Base-by-base conservation (phyloP, 1,284 basidiomycete genomes). In the Melampsora abietis-canadensis region DNA sequence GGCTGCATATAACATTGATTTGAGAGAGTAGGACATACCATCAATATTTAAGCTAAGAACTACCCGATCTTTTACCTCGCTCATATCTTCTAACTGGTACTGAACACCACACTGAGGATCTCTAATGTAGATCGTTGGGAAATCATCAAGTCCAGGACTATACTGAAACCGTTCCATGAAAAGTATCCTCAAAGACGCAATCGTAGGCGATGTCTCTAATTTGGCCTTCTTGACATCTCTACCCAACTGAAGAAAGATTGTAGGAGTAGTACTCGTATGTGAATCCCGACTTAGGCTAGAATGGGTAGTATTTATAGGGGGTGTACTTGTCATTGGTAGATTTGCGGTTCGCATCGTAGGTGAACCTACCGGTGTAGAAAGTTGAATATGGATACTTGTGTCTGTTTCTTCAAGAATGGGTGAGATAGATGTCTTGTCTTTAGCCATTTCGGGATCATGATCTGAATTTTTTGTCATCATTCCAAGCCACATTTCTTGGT, bases 131-230 rank as follows among this genome's bases (percentile, higher is more conserved):
- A 98, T 95, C 21, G 91, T 90, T 12, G 95, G 95, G 80, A 98
- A 98, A 79, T 96, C 92, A 75, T 93, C 93, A 83, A 90, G 86
- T 19, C 83, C 83, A 0, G 95, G 92, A 80, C 91, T 94, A 82
- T 96, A 98, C 47, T 91, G 89, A 80, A 98, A 98, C 79, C 89
- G 90, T 83, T 98, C 94, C 79, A 98, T 91, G 80, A 98, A 98
- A 30, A 98, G 83, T 79, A 96, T 87, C 59, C 92, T 85, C 75
- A 95, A 82, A 2, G 87, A 88, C 2, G 90, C 84, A 77, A 93
- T 87, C 0, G 89, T 88, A 4, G 87, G 85, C 57, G 80, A 79
- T 2, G 80, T 72, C 69, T 92, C 90, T 57, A 97, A 84, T 10
- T 81, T 84, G 1, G 89, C 88, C 81, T 95, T 96, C 84, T 95